Evolutionary conservation across 345 rosid genomes (phyloP).

Genomic region (Populus ilicifolia): DNA sequence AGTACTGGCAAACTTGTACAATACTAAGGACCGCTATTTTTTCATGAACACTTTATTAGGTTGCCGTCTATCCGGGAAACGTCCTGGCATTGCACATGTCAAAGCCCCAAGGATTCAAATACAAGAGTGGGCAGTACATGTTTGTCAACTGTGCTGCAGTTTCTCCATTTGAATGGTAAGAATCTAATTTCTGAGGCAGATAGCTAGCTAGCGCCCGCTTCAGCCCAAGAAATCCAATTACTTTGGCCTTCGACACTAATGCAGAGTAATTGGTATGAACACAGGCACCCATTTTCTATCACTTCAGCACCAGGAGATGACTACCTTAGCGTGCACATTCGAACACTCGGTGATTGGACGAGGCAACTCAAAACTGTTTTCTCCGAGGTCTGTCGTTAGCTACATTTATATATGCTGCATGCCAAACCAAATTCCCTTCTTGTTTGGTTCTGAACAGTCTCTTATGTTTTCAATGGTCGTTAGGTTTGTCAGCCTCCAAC

Average conservation of each 20-base stretch:
- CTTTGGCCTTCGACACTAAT: neutral
- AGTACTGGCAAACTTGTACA: neutral
- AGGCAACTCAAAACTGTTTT: constrained; percentile 67
- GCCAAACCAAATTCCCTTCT: neutral
- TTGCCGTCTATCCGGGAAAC: constrained; percentile 81
- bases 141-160: constrained; percentile 79
- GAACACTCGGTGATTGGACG: constrained; percentile 89
- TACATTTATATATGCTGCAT: neutral
- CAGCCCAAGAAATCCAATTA: neutral
- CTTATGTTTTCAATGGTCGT: neutral
- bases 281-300: constrained; percentile 92
- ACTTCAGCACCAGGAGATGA: constrained; percentile 90
- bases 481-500: constrained; percentile 58
- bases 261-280: neutral
- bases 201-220: neutral
- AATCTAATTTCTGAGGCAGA: neutral
- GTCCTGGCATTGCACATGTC: constrained; percentile 79
- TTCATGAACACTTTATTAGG: constrained; percentile 19
- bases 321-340: constrained; percentile 77
- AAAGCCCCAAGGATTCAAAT: constrained; percentile 78
- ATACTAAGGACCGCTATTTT: neutral
- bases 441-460: neutral
- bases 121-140: constrained; percentile 94
- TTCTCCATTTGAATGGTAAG: constrained; percentile 74
- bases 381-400: constrained; percentile 46